Conservation (phyloP, 2,329 filamentous ascomycete genomes). For the Moelleriella libera region DNA sequence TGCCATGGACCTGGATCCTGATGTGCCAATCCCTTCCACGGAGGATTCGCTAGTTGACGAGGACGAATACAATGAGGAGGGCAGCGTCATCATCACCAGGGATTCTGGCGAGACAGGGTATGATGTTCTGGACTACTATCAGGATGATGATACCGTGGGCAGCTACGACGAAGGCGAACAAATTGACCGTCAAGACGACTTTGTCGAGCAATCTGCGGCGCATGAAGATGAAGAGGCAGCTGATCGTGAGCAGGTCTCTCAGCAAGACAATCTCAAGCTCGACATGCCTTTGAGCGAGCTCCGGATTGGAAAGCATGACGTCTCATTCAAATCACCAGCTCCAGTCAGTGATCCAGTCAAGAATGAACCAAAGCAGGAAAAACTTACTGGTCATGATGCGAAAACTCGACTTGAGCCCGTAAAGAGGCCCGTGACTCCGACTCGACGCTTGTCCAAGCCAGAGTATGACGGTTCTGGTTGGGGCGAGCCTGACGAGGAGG, state of each 20-base stretch:
- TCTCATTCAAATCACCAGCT: not conserved
- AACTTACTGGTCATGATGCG: constrained; percentile 12
- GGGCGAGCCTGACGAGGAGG: constrained; percentile 39
- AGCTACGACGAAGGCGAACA: constrained; percentile 31
- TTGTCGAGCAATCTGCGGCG: not conserved
- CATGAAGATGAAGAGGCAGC: no score
- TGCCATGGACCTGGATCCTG: constrained; percentile 50
- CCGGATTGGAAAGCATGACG: constrained; percentile 8
- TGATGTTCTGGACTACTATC: constrained; percentile 53
- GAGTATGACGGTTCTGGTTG: constrained; percentile 51
- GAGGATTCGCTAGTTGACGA: constrained; percentile 49
- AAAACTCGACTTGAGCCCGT: constrained; percentile 19
- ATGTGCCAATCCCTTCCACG: constrained; percentile 77
- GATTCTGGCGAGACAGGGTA: constrained; percentile 45
- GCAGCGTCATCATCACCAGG: constrained; percentile 53
- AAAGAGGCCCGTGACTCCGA: constrained; percentile 34
- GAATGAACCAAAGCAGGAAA: constrained; percentile 6
- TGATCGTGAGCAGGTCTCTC: no score
- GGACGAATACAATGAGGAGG: constrained; percentile 38
- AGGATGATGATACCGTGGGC: constrained; percentile 39
- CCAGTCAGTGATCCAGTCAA: not conserved
- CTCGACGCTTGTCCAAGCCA: constrained; percentile 37
- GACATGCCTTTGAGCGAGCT: constrained; percentile 19
- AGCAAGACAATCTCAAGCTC: not conserved
- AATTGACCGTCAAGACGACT: constrained; percentile 20